Evolutionary conservation across 345 rosid genomes (phyloP), one percentile per base, ranked within the genome.

Genomic region (Eutrema yunnanense): DNA sequence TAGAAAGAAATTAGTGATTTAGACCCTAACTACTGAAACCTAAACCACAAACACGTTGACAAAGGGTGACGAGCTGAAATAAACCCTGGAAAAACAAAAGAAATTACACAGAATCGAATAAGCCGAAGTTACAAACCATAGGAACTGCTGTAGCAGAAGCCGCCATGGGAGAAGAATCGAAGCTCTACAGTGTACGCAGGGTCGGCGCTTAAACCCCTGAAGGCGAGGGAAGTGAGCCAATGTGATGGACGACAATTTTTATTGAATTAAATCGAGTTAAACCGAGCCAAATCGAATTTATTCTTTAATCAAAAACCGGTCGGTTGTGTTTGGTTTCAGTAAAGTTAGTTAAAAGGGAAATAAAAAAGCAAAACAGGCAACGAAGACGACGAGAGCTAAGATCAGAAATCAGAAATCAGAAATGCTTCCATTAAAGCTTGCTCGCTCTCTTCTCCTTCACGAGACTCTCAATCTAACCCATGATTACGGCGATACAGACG

Each of bases 371-470:
- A 30, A 40, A 11, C 40, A 66, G 6, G 10, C 2, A 41, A 60
- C 19, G 58, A 66, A 57, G 76, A 64, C 43, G 76, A 65, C 27
- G 73, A 66, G 67, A 64, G 34, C n/a, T 8, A 11, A 50, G 62
- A 67, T 34, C 53, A 55, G 16, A 16, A 16, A 16, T 34, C 53
- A 55, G 50, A 52, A 6, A 50, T 10, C 67, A 50, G 57, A 49
- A 42, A 87, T 88, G 90, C 82, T 88, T 46, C 93, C 90, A 57
- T 65, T 88, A 61, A 88, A 88, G 88, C 80, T 86, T 47, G 84
- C 84, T 56, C 85, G 93, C 2, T 86, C 90, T 44, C 79, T 84
- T 62, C 74, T 86, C 14, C 80, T 86, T 16, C 85, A 84, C 60
- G 84, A 84, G 67, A 59, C 88, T 76, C 55, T 80, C 59, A 27